phyloP scores from a whole-genome alignment of 768 basidiomycete genomes.

The Holtermanniella nyarrowii region DNA sequence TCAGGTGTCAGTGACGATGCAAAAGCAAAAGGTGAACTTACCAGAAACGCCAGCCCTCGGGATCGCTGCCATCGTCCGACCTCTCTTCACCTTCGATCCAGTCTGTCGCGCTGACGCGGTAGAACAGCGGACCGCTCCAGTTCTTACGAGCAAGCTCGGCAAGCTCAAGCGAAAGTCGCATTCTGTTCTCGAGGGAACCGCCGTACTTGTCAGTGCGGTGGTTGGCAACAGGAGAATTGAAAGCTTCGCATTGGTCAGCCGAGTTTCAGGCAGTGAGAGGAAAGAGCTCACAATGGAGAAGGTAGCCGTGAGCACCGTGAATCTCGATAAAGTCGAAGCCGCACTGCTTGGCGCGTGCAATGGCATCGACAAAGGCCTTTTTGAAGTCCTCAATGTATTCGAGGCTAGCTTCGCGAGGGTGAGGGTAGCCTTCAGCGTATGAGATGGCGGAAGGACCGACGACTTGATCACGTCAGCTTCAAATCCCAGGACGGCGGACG shows the following conservation, averaged over 20 bases:
- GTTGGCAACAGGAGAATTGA: conserved; percentile 68
- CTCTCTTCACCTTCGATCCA: conserved; percentile 56
- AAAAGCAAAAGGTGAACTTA: background rate
- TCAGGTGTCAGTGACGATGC: background rate
- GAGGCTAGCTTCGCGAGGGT: conserved; percentile 53
- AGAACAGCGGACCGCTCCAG: conserved; percentile 65
- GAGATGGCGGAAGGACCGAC: conserved; percentile 53
- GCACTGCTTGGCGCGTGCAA: conserved; percentile 43
- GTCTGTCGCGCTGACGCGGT: conserved; percentile 58
- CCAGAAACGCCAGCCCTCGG: conserved; percentile 18
- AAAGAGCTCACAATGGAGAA: conserved; percentile 19
- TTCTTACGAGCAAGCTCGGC: conserved; percentile 48
- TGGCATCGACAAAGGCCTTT: conserved; percentile 48
- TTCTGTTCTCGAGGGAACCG: conserved; percentile 61
- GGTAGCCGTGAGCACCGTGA: conserved; percentile 56
- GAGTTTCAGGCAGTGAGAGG: background rate
- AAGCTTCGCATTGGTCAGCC: conserved; percentile 35
- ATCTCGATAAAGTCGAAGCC: conserved; percentile 54
- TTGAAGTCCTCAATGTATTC: conserved; percentile 52
- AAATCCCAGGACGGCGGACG: background rate
- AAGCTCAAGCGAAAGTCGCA: conserved; percentile 57
- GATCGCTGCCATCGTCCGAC: conserved; percentile 40
- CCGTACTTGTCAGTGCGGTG: conserved; percentile 61
- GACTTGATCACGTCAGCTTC: conserved; percentile 45
- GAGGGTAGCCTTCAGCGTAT: conserved; percentile 48